Evolutionary conservation across 1,284 basidiomycete species (phyloP), one percentile per base, ranked within the genome.

Genomic region (Apiotrichum akiyoshidainum): DNA sequence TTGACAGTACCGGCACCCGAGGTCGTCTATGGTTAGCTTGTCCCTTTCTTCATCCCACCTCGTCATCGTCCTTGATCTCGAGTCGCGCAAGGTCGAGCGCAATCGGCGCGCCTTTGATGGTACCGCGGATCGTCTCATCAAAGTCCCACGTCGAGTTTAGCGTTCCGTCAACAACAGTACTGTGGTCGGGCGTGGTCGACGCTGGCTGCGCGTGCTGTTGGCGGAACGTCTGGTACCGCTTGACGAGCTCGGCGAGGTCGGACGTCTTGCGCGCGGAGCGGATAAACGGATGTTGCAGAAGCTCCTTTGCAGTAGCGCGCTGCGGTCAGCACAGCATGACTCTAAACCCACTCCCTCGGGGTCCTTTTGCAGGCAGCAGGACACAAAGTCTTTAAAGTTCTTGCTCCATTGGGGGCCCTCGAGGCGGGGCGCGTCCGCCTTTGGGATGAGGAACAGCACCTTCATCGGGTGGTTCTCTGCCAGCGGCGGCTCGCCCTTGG

Each of bases 241-340:
- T 89, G 62, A 92, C 90, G 37, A 99, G 83, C 67, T 95, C 89
- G 0, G 87, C 86, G 13, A 99, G 84, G 70, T 86, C 86, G 3
- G 86, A 84, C 0, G 90, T 94, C 72, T 88, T 88, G 57, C 85
- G 83, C 19, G 93, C 93, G 49, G 82, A 82, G 61, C 86, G 85
- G 78, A 99, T 89, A 80, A 99, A 99, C 22, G 86, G 85, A 74
- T 99, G 95, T 66, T 89, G 86, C 3, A 98, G 83, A 17, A 99
- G 83, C 63, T 96, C 92, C 74, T 86, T 91, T 34, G 95, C 92
- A 2, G 88, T 85, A 1, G 92, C 91, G 45, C 96, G 88, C 87
- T 95, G 71, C 55, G 46, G 62, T 54, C 44, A 52, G 54, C 14
- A 14, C 21, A n/a, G 63, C 44, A 16, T 5, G 5, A 17, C 21